phyloP scores from a whole-genome alignment of 805 yeast species.

The Yamadazyma endophytica region DNA sequence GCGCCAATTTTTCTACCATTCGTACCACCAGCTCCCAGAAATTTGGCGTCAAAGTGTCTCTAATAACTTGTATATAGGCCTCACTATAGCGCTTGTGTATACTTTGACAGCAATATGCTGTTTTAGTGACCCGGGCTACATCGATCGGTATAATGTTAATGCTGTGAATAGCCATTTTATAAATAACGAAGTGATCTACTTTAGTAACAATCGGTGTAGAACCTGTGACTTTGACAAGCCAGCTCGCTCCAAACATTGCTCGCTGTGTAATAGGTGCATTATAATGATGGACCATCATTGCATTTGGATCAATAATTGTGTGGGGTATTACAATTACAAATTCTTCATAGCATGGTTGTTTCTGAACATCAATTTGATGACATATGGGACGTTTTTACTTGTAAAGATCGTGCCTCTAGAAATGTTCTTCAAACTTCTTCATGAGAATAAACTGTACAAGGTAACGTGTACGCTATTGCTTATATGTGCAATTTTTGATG shows the following conservation, averaged over 20 bases:
- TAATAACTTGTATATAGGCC: slow-evolving; percentile 19
- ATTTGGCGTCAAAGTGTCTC: slow-evolving; percentile 6
- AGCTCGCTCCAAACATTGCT: slow-evolving; percentile 62
- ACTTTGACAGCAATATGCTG: slow-evolving; percentile 34
- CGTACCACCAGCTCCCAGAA: slow-evolving; percentile 15
- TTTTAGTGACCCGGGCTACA: slow-evolving; percentile 42
- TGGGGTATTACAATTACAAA: slow-evolving; percentile 61
- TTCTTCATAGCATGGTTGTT: slow-evolving; percentile 57
- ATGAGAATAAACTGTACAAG: slow-evolving; percentile 27
- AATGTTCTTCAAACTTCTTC: slow-evolving; percentile 16
- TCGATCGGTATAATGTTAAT: slow-evolving; percentile 12
- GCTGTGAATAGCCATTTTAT: slow-evolving; percentile 17
- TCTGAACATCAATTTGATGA: slow-evolving; percentile 39
- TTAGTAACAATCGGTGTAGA: slow-evolving; percentile 39
- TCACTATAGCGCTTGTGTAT: slow-evolving; percentile 29
- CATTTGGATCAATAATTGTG: slow-evolving; percentile 67
- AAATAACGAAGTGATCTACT: slow-evolving; percentile 52
- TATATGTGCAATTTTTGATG: slow-evolving; percentile 33
- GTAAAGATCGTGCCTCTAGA: slow-evolving; percentile 15
- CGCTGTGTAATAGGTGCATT: slow-evolving; percentile 53
- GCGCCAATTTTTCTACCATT: slow-evolving; percentile 25
- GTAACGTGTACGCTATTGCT: slow-evolving; percentile 40
- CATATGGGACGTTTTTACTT: slow-evolving; percentile 40
- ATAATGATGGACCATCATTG: slow-evolving; percentile 58
- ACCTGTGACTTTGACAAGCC: slow-evolving; percentile 50